Evolutionary conservation across 257 asterid species (phyloP).

Genomic region (Oldenlandia corymbosa): DNA sequence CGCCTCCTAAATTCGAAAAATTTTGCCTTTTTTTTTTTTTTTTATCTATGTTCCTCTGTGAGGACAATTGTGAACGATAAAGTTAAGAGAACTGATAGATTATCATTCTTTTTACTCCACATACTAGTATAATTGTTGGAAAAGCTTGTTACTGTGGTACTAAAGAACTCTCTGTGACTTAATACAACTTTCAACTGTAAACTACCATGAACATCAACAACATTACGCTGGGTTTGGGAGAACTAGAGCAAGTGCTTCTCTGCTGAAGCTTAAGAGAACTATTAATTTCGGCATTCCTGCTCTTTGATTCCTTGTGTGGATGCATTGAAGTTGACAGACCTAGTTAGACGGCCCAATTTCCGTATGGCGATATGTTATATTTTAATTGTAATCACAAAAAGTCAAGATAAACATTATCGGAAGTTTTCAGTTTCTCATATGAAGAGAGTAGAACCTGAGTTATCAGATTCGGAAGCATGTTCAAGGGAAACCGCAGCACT

Average conservation of each 20-base stretch:
- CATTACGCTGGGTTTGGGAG: background rate
- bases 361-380: background rate
- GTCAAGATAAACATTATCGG: background rate
- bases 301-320: background rate
- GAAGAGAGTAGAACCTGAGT: constrained; percentile 54
- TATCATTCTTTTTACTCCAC: background rate
- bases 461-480: constrained; percentile 80
- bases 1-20: background rate
- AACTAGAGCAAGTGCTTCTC: background rate
- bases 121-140: background rate
- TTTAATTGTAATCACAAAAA: background rate
- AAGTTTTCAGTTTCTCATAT: background rate
- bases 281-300: background rate
- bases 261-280: background rate
- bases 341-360: background rate
- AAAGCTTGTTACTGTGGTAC: background rate
- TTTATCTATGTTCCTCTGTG: too few species aligned
- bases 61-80: background rate
- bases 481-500: constrained; percentile 64
- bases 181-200: background rate
- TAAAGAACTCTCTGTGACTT: background rate
- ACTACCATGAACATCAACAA: background rate
- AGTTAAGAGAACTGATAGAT: background rate
- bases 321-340: background rate
- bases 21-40: background rate